These are phyloP conservation scores for Candida incommunis DNA, from an alignment of 805 yeast genomes.

Conservation along the genomic window DNA sequence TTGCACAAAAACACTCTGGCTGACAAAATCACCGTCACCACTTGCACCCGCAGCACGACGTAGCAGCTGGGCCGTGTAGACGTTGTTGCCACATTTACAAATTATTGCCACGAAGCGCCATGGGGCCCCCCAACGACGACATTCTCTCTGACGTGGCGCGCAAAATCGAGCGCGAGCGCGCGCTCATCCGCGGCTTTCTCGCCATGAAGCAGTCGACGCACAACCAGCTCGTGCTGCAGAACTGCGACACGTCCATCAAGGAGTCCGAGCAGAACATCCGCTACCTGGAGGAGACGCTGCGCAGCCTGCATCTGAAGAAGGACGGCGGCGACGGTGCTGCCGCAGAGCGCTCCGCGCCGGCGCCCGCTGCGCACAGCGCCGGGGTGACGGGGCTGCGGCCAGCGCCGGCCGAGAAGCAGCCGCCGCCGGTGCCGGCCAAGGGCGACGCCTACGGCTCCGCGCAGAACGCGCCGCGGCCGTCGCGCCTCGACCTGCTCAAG, in stretches of 20 bases:
- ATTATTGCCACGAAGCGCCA: constrained; percentile 4
- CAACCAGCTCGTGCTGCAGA: constrained; percentile 73
- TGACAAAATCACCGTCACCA: too few relatives aligned
- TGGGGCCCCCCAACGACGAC: constrained; percentile 18
- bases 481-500: constrained; percentile 54
- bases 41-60: too few relatives aligned
- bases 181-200: constrained; percentile 78
- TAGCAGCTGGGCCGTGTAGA: too few relatives aligned
- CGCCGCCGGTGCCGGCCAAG: constrained; percentile 9
- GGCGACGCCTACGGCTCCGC: constrained; percentile 2
- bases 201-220: constrained; percentile 63
- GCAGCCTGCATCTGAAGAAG: constrained; percentile 36
- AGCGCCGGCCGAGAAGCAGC: neutral
- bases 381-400: too few relatives aligned
- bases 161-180: constrained; percentile 79
- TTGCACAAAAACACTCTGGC: too few relatives aligned
- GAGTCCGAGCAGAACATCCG: constrained; percentile 88
- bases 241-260: constrained; percentile 77
- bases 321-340: constrained; percentile 4
- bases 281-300: constrained; percentile 66
- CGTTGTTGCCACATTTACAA: too few relatives aligned
- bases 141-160: constrained; percentile 55
- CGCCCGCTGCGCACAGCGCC: neutral
- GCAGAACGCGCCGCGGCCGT: neutral
- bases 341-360: constrained; percentile 4